Base-by-base conservation (phyloP, 768 basidiomycete species). In the Filobasidium wieringae region DNA sequence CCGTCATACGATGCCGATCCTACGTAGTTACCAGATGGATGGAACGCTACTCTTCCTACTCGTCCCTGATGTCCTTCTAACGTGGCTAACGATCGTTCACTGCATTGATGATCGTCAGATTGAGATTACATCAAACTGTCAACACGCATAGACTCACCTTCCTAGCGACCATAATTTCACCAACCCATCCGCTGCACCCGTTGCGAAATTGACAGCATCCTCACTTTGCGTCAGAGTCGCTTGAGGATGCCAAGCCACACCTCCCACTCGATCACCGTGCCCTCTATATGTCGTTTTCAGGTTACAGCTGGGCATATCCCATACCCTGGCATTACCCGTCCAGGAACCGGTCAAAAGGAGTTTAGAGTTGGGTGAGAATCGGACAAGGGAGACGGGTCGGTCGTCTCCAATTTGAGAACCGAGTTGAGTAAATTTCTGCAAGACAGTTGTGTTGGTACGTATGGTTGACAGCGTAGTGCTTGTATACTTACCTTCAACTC, bases 321-420 rank as follows among this genome's bases (percentile, higher is more conserved):
- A 99, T 17, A 97, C 68, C 75, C 91, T 97, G 22, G 91, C 84
- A 41, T 84, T 83, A 19, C 95, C 95, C 29, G 92, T 88, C 95
- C 95, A 99, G 64, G 88, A 91, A 11, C 87, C 91, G 1, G 93
- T 93, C 4, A 90, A 87, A 49, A 96, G 80, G 58, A 86, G 79
- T 67, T 87, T 75, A 70, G 85, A 86, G 71, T 96, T 87, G 7
- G 95, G 95, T 2, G 93, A 82, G 73, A 97, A 97, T 36, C 95
- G 85, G 29, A 96, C 88, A 76, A 87, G 84, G 1, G 90, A 86
- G 63, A 97, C 82, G 0, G 95, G 91, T 40, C 95, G 81, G 64
- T 95, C 91, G 72, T 96, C 95, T 55, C 91, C 95, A 64, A 97
- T 91, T 79, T 97, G 93, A 0, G 95, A 96, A 24, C 95, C 95